Percentiles rank a stretch among this genome's conserved stretches.
These are phyloP conservation scores for Penicillium sumatraense DNA, from an alignment of 2,329 filamentous ascomycete species.

Conservation along the genomic window DNA sequence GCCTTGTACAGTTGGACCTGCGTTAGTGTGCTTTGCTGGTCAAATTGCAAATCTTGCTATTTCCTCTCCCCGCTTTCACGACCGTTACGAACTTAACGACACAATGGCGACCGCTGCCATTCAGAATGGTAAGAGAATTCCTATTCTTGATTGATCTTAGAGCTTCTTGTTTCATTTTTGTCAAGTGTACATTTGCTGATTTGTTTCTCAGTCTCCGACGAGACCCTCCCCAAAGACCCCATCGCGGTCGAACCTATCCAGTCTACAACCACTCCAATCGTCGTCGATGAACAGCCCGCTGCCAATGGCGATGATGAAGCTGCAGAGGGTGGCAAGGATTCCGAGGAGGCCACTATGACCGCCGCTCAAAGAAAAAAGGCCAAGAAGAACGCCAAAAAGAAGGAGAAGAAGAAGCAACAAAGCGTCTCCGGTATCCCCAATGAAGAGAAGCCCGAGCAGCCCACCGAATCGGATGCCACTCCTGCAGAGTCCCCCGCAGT, in stretches of 20 bases:
- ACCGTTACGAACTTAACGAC: constrained; percentile 31
- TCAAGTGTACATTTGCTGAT: no score
- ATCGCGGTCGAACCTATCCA: constrained; percentile 17
- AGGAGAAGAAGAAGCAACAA: constrained; percentile 26
- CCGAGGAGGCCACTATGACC: constrained; percentile 15
- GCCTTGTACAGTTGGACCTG: constrained; percentile 27
- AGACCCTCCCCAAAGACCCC: constrained; percentile 25
- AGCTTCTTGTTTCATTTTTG: no score
- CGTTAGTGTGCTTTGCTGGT: constrained; percentile 31
- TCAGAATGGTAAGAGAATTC: constrained; percentile 25
- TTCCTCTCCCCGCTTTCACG: constrained; percentile 17
- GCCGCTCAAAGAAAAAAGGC: constrained; percentile 26
- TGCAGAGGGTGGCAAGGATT: background rate
- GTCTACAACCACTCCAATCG: constrained; percentile 12
- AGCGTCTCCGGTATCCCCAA: constrained; percentile 17
- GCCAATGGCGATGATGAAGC: constrained; percentile 6
- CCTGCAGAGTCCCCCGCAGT: background rate
- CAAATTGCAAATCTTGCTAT: constrained; percentile 27
- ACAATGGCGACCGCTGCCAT: constrained; percentile 29
- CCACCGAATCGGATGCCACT: constrained; percentile 2
- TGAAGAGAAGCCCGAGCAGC: constrained; percentile 12
- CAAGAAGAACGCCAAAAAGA: constrained; percentile 27
- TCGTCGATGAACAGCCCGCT: constrained; percentile 15
- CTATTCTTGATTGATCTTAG: no score
- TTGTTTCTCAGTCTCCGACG: constrained; percentile 17